Base-by-base conservation (phyloP, 768 basidiomycete species). In the Lanmaoa pseudosensibilis region DNA sequence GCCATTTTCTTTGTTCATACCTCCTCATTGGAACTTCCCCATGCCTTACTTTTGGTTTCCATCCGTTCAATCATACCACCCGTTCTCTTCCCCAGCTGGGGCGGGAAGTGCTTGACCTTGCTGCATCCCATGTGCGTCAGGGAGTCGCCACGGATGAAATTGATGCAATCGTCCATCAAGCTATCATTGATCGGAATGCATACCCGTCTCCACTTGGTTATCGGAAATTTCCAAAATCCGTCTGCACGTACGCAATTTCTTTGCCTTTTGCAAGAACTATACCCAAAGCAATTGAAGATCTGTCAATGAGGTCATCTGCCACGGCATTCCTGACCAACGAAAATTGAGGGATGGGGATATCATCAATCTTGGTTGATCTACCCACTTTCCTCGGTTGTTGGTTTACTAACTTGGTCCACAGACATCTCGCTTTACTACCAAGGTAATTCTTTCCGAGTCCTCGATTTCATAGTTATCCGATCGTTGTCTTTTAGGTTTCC, bases 121-220 rank as follows among this genome's bases (percentile, higher is more conserved):
- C 92, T 18, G 96, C 95, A 1, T 83, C 94, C 0, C 83, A 86
- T 66, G 77, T 98, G 58, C 79, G 82, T 41, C 92, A 94, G n/a
- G 97, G 96, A 36, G 83, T 97, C 38, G 97, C 96, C 12, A 98
- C 97, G 2, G 94, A 98, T 68, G 92, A 94, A 68, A 80, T 99
- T 27, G 97, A 99, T 73, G 85, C 84, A 55, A 86, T 98, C 60
- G 94, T 96, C 15, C 97, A 99, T 74, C 83, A 92, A 61, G 97
- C 90, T 18, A 89, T 80, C 61, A 87, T 98, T 60, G 88, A 95
- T 74, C 81, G 95, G 50, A 86, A 92, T 62, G 84, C 92, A 23
- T 99, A 99, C 74, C 97, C 97, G 1, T 94, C 92, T 27, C 92
- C 97, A 43, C 77, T 98, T 57, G 92, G 92, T 67, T 99, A 99